Evolutionary conservation across 805 yeast species (phyloP).

Genomic region (Wickerhamomyces alni): DNA sequence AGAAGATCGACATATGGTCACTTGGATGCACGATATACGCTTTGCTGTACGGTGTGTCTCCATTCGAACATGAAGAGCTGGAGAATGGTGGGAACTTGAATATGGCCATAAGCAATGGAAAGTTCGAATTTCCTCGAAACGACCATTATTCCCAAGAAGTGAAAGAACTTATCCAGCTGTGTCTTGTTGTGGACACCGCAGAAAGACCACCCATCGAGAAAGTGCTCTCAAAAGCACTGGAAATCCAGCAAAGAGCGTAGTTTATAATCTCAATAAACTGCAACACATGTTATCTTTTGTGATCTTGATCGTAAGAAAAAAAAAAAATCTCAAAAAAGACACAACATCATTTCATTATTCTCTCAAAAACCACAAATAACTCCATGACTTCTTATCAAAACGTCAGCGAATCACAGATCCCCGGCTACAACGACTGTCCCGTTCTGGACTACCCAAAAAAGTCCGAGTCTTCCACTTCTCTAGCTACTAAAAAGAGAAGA

Average conservation of each 20-base stretch:
- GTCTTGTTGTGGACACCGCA: conserved; percentile 57
- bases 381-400: conserved; percentile 26
- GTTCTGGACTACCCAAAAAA: conserved; percentile 12
- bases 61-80: conserved; percentile 79
- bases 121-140: conserved; percentile 29
- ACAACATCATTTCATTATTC: too few relatives aligned
- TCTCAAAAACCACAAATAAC: neutral
- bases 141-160: conserved; percentile 46
- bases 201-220: conserved; percentile 61
- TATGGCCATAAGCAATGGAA: conserved; percentile 63
- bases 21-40: conserved; percentile 81
- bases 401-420: conserved; percentile 33
- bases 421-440: conserved; percentile 40
- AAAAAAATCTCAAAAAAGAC: neutral
- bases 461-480: conserved; percentile 2
- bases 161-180: conserved; percentile 47
- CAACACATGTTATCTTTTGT: too few relatives aligned
- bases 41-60: conserved; percentile 72
- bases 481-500: conserved; percentile 2
- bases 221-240: conserved; percentile 46
- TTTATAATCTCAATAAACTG: neutral
- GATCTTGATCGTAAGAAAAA: too few relatives aligned
- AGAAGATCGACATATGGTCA: conserved; percentile 86
- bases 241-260: conserved; percentile 23
- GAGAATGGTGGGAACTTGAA: conserved; percentile 78